These are phyloP conservation scores for Fraxinus americana DNA, from an alignment of 257 asterid species.

Conservation along the genomic window DNA sequence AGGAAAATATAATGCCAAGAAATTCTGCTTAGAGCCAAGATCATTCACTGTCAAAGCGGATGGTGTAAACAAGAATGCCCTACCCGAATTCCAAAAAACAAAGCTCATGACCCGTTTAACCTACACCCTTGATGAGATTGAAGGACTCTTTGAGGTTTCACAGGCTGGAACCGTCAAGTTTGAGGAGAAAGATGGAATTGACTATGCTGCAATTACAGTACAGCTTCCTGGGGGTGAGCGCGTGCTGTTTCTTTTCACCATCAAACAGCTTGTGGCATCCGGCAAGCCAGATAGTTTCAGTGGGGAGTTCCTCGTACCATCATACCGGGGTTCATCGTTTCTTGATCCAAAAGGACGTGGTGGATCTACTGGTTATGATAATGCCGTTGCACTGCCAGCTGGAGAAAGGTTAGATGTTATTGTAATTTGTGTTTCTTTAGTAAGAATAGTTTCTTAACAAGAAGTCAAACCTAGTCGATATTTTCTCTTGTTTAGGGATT, in stretches of 20 bases:
- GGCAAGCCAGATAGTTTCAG: constrained; percentile 72
- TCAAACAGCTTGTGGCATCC: constrained; percentile 89
- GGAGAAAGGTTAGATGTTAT: constrained; percentile 50
- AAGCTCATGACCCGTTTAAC: constrained; percentile 98
- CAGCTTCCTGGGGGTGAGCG: constrained; percentile 99
- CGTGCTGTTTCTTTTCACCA: constrained; percentile 87
- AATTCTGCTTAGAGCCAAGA: constrained; percentile 91
- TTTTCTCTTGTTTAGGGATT: too few species aligned
- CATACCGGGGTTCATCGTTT: constrained; percentile 95
- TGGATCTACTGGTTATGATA: constrained; percentile 95
- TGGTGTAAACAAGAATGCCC: constrained; percentile 71
- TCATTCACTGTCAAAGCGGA: constrained; percentile 97
- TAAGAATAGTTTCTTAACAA: too few species aligned
- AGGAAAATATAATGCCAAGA: constrained; percentile 87
- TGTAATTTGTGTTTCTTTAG: too few species aligned
- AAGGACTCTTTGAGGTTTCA: constrained; percentile 88
- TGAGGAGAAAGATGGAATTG: constrained; percentile 95
- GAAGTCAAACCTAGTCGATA: too few species aligned
- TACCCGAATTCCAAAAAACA: constrained; percentile 86
- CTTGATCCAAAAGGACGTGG: constrained; percentile 99
- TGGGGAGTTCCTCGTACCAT: constrained; percentile 86
- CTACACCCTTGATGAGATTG: constrained; percentile 96
- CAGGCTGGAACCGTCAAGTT: constrained; percentile 75
- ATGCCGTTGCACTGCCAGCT: constrained; percentile 92
- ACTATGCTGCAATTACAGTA: constrained; percentile 93